Conservation (phyloP, 805 yeast genomes). For the Pichia phayaonensis region DNA sequence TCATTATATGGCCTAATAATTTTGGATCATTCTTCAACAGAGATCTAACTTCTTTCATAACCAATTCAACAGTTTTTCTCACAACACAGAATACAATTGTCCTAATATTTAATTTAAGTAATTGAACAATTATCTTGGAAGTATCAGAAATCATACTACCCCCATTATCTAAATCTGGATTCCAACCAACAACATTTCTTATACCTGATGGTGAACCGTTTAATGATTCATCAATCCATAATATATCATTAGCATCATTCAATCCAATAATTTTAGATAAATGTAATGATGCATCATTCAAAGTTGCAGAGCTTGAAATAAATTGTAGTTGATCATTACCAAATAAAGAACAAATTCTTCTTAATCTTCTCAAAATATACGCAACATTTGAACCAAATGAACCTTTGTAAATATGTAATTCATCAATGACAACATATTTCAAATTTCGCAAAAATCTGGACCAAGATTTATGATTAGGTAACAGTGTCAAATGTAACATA, state of each 20-base stretch:
- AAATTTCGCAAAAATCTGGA: slow-evolving; percentile 56
- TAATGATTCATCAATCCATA: slow-evolving; percentile 41
- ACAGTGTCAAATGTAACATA: slow-evolving; percentile 74
- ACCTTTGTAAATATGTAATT: slow-evolving; percentile 82
- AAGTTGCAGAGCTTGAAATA: slow-evolving; percentile 92
- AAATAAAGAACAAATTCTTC: slow-evolving; percentile 50
- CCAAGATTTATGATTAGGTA: slow-evolving; percentile 79
- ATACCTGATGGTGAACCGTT: slow-evolving; percentile 90
- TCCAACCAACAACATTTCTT: slow-evolving; percentile 74
- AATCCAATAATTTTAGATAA: slow-evolving; percentile 72
- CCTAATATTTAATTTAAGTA: slow-evolving; percentile 58
- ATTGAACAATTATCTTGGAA: slow-evolving; percentile 61
- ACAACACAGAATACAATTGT: slow-evolving; percentile 89
- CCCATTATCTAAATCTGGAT: slow-evolving; percentile 63
- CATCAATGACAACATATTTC: slow-evolving; percentile 73
- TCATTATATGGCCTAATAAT: slow-evolving; percentile 63
- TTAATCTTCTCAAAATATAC: slow-evolving; percentile 68
- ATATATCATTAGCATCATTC: slow-evolving; percentile 33
- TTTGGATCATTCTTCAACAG: slow-evolving; percentile 39
- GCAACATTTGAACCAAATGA: slow-evolving; percentile 92
- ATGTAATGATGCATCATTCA: slow-evolving; percentile 64
- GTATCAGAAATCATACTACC: slow-evolving; percentile 67
- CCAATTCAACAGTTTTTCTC: slow-evolving; percentile 74
- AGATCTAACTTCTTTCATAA: slow-evolving; percentile 77
- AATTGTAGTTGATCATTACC: slow-evolving; percentile 53